Evolutionary conservation across 192 early-diverging fungal genomes (phyloP).

Genomic region (Mortierella antarctica): DNA sequence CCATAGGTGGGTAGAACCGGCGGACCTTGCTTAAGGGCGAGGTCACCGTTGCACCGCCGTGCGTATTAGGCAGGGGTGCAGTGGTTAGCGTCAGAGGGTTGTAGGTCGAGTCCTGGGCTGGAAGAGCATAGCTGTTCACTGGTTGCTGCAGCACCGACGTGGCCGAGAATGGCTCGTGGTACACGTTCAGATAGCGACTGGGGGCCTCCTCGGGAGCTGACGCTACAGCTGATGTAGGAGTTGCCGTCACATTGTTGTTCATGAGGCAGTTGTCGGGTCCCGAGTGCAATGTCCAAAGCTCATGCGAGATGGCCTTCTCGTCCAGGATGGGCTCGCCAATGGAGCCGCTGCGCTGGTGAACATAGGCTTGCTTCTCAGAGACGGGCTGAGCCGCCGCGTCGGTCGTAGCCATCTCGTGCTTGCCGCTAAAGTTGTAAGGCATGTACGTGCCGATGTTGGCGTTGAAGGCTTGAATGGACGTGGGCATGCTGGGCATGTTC

Average conservation of each 20-base stretch:
- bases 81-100: slow-evolving; percentile 31
- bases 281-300: slow-evolving; percentile 39
- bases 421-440: slow-evolving; percentile 50
- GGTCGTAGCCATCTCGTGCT: slow-evolving; percentile 14
- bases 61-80: slow-evolving; percentile 11
- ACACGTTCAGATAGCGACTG: slow-evolving; percentile 43
- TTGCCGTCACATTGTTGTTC: slow-evolving; percentile 6
- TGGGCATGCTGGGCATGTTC: slow-evolving; percentile 53
- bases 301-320: slow-evolving; percentile 40
- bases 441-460: slow-evolving; percentile 52
- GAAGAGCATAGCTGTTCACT: slow-evolving; percentile 41
- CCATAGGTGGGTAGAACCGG: slow-evolving; percentile 51
- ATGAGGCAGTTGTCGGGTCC: slow-evolving; percentile 21
- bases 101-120: slow-evolving; percentile 31
- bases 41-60: not conserved
- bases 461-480: slow-evolving; percentile 48
- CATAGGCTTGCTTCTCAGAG: slow-evolving; percentile 24
- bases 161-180: slow-evolving; percentile 47
- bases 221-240: not conserved
- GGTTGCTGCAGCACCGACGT: slow-evolving; percentile 49
- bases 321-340: slow-evolving; percentile 32
- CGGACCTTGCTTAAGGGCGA: slow-evolving; percentile 39
- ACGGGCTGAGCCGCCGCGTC: not conserved
- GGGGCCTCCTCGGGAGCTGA: slow-evolving; percentile 29
- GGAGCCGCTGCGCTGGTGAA: slow-evolving; percentile 20